phyloP scores from a whole-genome alignment of 2,329 filamentous ascomycete genomes.

The Trichophyton benhamiae region DNA sequence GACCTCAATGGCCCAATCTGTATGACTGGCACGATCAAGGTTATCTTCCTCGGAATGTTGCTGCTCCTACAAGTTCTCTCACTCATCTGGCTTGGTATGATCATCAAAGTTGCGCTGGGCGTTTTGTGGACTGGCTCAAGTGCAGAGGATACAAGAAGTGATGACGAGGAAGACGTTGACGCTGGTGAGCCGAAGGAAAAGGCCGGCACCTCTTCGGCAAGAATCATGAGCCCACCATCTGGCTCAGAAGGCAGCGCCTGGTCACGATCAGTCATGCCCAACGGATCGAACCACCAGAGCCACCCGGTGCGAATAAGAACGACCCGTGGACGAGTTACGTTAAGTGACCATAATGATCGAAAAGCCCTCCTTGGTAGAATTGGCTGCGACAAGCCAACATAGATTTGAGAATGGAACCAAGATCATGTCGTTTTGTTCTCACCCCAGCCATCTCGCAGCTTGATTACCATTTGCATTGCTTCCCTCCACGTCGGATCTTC shows the following conservation, averaged over 20 bases:
- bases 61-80: slow-evolving; percentile 68
- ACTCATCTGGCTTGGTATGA: slow-evolving; percentile 81
- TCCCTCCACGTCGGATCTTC: background rate
- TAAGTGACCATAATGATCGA: slow-evolving; percentile 30
- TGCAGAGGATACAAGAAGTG: slow-evolving; percentile 78
- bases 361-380: slow-evolving; percentile 24
- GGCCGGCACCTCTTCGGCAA: background rate
- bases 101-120: slow-evolving; percentile 66
- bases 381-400: slow-evolving; percentile 22
- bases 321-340: slow-evolving; percentile 27
- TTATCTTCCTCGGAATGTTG: slow-evolving; percentile 64
- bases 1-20: slow-evolving; percentile 63
- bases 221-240: background rate
- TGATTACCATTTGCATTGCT: background rate
- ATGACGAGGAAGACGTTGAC: slow-evolving; percentile 59
- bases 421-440: background rate
- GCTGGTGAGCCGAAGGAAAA: slow-evolving; percentile 3
- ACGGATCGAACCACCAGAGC: slow-evolving; percentile 20
- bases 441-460: background rate
- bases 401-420: background rate
- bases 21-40: slow-evolving; percentile 62
- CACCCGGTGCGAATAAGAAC: slow-evolving; percentile 19
- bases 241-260: slow-evolving; percentile 17
- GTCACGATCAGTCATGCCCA: slow-evolving; percentile 20
- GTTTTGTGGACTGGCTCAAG: slow-evolving; percentile 59